Conservation (phyloP, 441 rosid species). For the Biscutella auriculata region DNA sequence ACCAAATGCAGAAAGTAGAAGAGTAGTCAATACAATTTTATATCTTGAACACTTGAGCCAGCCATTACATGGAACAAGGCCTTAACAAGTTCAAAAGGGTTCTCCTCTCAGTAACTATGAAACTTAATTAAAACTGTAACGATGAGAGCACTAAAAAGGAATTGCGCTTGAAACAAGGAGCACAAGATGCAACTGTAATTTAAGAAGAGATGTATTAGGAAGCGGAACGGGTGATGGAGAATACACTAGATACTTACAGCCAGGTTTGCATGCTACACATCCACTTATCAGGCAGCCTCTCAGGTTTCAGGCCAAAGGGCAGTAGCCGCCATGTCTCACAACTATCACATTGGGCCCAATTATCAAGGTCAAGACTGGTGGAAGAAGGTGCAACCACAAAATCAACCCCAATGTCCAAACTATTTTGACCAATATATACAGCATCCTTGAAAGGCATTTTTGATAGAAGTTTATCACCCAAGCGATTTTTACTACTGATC, state of each 20-base stretch:
- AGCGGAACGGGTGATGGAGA: neutral
- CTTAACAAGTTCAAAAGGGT: neutral
- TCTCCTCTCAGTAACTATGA: neutral
- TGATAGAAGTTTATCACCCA: constrained; percentile 19
- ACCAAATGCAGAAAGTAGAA: neutral
- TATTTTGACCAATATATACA: constrained; percentile 14
- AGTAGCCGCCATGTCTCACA: constrained; percentile 70
- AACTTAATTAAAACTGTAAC: constrained; percentile 3
- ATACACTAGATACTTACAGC: constrained; percentile 53
- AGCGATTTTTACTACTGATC: constrained; percentile 17
- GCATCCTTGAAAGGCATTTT: constrained; percentile 23
- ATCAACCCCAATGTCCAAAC: constrained; percentile 20
- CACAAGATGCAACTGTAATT: neutral
- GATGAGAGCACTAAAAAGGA: neutral
- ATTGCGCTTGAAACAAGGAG: neutral
- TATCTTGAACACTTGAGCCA: neutral
- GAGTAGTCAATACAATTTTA: neutral
- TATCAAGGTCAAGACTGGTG: constrained; percentile 25
- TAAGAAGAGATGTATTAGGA: neutral
- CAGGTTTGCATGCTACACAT: constrained; percentile 65
- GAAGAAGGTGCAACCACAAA: constrained; percentile 25
- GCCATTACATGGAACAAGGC: neutral
- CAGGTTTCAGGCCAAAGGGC: constrained; percentile 36
- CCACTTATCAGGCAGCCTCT: constrained; percentile 65
- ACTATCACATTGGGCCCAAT: constrained; percentile 59